phyloP scores from a whole-genome alignment of 495 filamentous ascomycete species.

The Corynascus novoguineensis region DNA sequence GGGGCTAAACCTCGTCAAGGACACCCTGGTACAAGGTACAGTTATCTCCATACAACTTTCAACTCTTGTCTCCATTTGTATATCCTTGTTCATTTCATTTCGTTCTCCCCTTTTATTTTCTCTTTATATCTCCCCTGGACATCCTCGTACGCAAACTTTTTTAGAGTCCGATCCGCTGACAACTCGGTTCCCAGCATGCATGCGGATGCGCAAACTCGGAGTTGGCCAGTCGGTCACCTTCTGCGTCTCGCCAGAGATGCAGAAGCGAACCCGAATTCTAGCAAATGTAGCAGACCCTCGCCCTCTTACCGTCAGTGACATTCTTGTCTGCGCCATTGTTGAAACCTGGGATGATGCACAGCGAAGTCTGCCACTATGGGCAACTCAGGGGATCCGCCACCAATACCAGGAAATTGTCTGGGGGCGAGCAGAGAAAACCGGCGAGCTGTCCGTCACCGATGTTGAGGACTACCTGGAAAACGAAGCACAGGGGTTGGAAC shows the following conservation, averaged over 20 bases:
- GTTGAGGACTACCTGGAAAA: slow-evolving; percentile 43
- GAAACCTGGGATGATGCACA: slow-evolving; percentile 12
- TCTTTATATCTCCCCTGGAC: no score
- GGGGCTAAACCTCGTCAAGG: slow-evolving; percentile 63
- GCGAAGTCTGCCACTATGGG: slow-evolving; percentile 4
- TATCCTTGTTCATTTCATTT: no score
- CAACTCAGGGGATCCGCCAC: slow-evolving; percentile 4
- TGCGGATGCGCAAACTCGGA: slow-evolving; percentile 60
- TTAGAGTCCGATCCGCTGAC: neutral
- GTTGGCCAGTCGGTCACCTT: slow-evolving; percentile 59
- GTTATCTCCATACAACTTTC: neutral
- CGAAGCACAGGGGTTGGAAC: slow-evolving; percentile 27
- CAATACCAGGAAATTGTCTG: slow-evolving; percentile 5
- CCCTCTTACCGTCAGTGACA: slow-evolving; percentile 17
- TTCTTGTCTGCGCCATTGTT: neutral
- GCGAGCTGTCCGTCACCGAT: slow-evolving; percentile 7
- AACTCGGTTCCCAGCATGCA: slow-evolving; percentile 48
- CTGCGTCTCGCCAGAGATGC: slow-evolving; percentile 50
- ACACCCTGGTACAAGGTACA: slow-evolving; percentile 68
- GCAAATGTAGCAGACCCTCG: neutral
- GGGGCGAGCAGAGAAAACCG: neutral
- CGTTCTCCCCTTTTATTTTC: no score
- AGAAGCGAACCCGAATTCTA: slow-evolving; percentile 33
- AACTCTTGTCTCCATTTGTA: no score
- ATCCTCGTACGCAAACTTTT: neutral